phyloP scores from a whole-genome alignment of 306 rosid genomes.

The Dryas alaskensis region DNA sequence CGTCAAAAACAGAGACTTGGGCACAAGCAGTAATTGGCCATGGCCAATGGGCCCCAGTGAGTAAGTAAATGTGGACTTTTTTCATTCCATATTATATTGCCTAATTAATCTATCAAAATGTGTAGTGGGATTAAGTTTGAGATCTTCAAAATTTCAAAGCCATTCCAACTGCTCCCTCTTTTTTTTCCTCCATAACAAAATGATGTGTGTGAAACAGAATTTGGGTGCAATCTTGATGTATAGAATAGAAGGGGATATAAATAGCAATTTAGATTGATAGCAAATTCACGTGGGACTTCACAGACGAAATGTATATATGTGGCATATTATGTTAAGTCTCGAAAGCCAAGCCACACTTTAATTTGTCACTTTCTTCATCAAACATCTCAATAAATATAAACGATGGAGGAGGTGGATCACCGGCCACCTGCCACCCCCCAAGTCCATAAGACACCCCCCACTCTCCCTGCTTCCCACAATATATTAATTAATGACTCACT shows the following conservation, averaged over 20 bases:
- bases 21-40: neutral
- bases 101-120: neutral
- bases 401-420: neutral
- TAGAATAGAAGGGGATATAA: too few species aligned
- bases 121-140: neutral
- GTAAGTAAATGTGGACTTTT: conserved; percentile 4
- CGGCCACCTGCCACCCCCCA: neutral
- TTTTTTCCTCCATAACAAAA: neutral
- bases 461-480: neutral
- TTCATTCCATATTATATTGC: neutral
- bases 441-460: neutral
- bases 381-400: neutral
- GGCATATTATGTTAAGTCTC: neutral
- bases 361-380: neutral
- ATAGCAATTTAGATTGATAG: neutral
- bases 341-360: neutral
- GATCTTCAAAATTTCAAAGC: neutral
- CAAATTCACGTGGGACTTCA: conserved; percentile 1
- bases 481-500: too few species aligned
- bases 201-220: too few species aligned
- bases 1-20: neutral
- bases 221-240: too few species aligned
- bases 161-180: neutral
- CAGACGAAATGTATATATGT: neutral
- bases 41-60: neutral